Percentiles rank a stretch among this genome's conserved stretches.
Evolutionary conservation across 192 early-diverging fungal genomes (phyloP).

Genomic region (Globomyces pollinis-pini): DNA sequence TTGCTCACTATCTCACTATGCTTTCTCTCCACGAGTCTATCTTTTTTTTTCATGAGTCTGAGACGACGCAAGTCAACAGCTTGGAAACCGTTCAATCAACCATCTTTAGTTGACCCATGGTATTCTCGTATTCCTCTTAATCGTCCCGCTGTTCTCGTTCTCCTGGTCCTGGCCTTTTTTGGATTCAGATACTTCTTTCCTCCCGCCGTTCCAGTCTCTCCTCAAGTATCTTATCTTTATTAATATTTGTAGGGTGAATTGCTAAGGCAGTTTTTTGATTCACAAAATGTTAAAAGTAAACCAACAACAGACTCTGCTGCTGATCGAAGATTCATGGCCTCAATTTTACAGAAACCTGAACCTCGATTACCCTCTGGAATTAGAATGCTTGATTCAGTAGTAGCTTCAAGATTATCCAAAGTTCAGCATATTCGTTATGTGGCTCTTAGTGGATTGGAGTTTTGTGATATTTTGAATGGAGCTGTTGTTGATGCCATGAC

Average conservation of each 20-base stretch:
- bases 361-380: not conserved
- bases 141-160: too few species aligned
- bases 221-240: not conserved
- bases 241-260: not conserved
- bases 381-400: not conserved
- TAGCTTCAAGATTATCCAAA: not conserved
- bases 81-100: too few species aligned
- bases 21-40: too few species aligned
- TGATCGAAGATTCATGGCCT: constrained; percentile 4
- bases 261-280: not conserved
- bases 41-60: too few species aligned
- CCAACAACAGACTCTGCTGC: not conserved
- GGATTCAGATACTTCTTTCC: not conserved
- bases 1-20: too few species aligned
- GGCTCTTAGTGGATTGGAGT: constrained; percentile 18
- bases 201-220: not conserved
- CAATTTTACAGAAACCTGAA: not conserved
- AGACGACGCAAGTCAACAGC: too few species aligned
- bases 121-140: not conserved
- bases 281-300: not conserved
- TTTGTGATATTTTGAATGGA: constrained; percentile 30
- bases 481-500: constrained; percentile 25
- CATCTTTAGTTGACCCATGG: too few species aligned
- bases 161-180: too few species aligned
- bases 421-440: constrained; percentile 15